Conservation (phyloP, 176 grass and related monocot genomes). For the Zizania latifolia region DNA sequence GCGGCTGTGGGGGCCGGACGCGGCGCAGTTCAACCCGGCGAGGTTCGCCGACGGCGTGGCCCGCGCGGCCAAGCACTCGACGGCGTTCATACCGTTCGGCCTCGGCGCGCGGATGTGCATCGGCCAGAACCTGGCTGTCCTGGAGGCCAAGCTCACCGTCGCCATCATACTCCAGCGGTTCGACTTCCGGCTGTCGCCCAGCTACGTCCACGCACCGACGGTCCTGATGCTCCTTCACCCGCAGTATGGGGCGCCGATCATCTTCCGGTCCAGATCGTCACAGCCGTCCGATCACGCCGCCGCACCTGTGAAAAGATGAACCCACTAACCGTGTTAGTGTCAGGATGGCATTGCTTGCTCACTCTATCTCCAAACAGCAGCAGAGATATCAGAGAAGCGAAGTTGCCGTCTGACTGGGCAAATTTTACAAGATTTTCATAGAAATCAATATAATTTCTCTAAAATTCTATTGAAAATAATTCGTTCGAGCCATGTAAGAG, state of each 20-base stretch:
- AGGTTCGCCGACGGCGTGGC: conserved; percentile 63
- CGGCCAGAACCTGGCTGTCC: conserved; percentile 88
- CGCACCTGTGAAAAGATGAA: not conserved
- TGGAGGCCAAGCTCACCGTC: conserved; percentile 84
- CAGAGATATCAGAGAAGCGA: conserved; percentile 14
- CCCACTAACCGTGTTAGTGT: conserved; percentile 43
- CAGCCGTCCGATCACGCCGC: conserved; percentile 35
- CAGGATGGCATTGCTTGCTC: not conserved
- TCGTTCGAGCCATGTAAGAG: too few relatives aligned
- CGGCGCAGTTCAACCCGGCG: conserved; percentile 79
- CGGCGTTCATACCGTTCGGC: conserved; percentile 93
- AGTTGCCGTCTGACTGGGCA: not conserved
- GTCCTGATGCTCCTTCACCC: conserved; percentile 99
- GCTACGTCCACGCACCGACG: conserved; percentile 87
- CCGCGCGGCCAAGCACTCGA: conserved; percentile 57
- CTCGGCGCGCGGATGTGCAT: conserved; percentile 93
- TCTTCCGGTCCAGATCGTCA: conserved; percentile 53
- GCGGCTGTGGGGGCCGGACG: conserved; percentile 77
- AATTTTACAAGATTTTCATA: too few relatives aligned
- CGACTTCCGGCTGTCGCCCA: conserved; percentile 70
- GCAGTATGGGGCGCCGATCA: conserved; percentile 78
- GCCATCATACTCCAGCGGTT: conserved; percentile 88
- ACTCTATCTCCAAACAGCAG: not conserved
- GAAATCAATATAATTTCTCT: too few relatives aligned
- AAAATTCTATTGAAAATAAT: too few relatives aligned